These are phyloP conservation scores for Candida sphagnicola DNA, from an alignment of 805 yeast genomes.

Conservation along the genomic window DNA sequence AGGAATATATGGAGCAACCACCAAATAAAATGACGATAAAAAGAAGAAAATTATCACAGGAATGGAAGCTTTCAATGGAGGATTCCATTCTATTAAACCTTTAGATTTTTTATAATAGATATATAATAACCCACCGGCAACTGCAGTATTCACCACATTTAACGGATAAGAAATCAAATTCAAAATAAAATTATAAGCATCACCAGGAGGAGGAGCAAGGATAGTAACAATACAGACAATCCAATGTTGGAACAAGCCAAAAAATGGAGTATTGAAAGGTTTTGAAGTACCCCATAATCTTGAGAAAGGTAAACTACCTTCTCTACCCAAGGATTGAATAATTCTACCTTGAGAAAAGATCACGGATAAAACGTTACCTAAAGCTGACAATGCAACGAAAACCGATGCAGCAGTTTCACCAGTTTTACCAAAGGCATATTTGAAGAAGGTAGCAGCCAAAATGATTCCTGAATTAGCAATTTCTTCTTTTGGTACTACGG, in stretches of 20 bases:
- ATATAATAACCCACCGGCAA: conserved; percentile 60
- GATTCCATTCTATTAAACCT: conserved; percentile 59
- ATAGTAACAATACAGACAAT: conserved; percentile 69
- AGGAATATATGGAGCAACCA: conserved; percentile 77
- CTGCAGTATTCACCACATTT: conserved; percentile 66
- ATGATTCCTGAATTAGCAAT: conserved; percentile 60
- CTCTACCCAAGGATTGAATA: conserved; percentile 77
- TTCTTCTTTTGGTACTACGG: conserved; percentile 70
- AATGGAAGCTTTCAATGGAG: conserved; percentile 64
- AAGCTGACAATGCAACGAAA: conserved; percentile 75
- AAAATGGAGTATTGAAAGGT: conserved; percentile 71
- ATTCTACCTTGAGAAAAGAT: conserved; percentile 80
- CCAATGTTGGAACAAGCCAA: conserved; percentile 76
- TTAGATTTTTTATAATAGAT: conserved; percentile 48
- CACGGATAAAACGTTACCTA: conserved; percentile 79
- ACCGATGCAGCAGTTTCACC: conserved; percentile 75
- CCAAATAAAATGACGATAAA: conserved; percentile 61
- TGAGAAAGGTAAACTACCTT: conserved; percentile 75
- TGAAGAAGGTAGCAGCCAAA: conserved; percentile 74
- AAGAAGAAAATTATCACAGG: conserved; percentile 63
- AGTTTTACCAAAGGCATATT: conserved; percentile 60
- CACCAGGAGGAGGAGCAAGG: conserved; percentile 75
- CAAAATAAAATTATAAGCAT: conserved; percentile 77
- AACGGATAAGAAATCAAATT: conserved; percentile 80
- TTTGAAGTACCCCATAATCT: conserved; percentile 63